Evolutionary conservation across 257 asterid species (phyloP), one percentile per base, ranked within the genome.

Genomic region (Solanum stenotomum): DNA sequence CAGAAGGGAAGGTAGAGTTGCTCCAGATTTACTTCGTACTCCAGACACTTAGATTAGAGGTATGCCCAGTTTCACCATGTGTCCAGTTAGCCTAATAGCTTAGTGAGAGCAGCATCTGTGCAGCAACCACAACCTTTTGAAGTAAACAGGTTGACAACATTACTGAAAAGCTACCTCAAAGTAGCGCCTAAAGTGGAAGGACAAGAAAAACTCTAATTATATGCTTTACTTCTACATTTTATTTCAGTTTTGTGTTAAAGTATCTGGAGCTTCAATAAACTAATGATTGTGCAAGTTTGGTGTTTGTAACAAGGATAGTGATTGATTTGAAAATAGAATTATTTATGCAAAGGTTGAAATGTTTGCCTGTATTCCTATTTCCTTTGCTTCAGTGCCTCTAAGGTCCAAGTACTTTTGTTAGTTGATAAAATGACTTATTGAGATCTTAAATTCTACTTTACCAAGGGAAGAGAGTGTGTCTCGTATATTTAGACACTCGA

Each of bases 1-100:
- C 4, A 94, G 88, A 84, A 94, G 89, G 87, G 95, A 91, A 56
- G 95, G 87, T 65, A 92, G 89, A 90, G 84, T 88, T 88, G 91
- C 87, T 68, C 37, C 83, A 63, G 95, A 93, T 83, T 92, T 89
- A 61, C 87, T 90, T 35, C 91, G 88, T 90, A 91, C 93, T 46
- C 91, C 90, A 25, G 96, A 93, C 85, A 79, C 90, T 22, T 93
- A 87, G 89, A 85, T 82, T 65, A 67, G 68, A 77, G 68, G 42
- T 10, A 15, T 29, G 68, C 18, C 11, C 42, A 81, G 42, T 46
- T 81, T 46, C 68, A 81, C 68, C 59, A 27, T 79, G 85, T 27
- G 38, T 79, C 85, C n/a, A 81, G 65, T 81, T 52, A 16, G 29
- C 85, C 68, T 81, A 46, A 81, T 81, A 44, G 67, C 68, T 81